These are phyloP conservation scores for Rhizophora apiculata DNA, from an alignment of 345 rosid species.

Conservation along the genomic window DNA sequence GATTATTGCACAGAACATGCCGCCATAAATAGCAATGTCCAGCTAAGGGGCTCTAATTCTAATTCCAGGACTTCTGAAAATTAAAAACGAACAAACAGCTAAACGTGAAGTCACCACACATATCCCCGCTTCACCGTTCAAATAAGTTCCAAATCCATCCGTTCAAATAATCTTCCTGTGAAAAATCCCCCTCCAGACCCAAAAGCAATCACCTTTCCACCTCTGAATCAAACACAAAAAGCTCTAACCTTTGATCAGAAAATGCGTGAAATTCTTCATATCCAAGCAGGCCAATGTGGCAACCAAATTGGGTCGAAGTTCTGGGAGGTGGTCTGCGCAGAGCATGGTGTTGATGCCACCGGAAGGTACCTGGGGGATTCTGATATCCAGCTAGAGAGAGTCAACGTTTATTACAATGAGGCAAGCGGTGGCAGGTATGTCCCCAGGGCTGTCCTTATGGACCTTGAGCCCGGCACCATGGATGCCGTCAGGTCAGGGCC, in stretches of 20 bases:
- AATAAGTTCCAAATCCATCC: not conserved
- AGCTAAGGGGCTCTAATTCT: no score
- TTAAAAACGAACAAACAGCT: no score
- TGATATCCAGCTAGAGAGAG: conserved; percentile 27
- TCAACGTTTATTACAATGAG: conserved; percentile 46
- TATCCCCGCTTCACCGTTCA: not conserved
- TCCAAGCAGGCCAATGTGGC: conserved; percentile 42
- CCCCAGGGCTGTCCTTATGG: conserved; percentile 40
- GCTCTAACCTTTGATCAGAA: no score
- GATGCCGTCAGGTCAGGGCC: conserved; percentile 37
- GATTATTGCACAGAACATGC: no score
- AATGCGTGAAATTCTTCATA: conserved; percentile 40
- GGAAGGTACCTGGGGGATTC: conserved; percentile 29
- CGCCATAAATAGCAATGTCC: no score
- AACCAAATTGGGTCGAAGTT: conserved; percentile 40
- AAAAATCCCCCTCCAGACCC: not conserved
- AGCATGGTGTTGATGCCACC: conserved; percentile 34
- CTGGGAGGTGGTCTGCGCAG: conserved; percentile 38
- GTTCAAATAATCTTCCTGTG: not conserved
- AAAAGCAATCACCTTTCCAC: no score
- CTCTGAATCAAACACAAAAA: no score
- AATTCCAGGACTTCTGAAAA: no score
- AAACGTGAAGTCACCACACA: no score
- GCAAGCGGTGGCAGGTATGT: conserved; percentile 38
- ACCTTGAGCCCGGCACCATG: conserved; percentile 45